Percentiles rank a stretch among this genome's conserved stretches.
Evolutionary conservation across 352 stramenopile genomes (phyloP).

Genomic region (Phytophthora aleatoria): DNA sequence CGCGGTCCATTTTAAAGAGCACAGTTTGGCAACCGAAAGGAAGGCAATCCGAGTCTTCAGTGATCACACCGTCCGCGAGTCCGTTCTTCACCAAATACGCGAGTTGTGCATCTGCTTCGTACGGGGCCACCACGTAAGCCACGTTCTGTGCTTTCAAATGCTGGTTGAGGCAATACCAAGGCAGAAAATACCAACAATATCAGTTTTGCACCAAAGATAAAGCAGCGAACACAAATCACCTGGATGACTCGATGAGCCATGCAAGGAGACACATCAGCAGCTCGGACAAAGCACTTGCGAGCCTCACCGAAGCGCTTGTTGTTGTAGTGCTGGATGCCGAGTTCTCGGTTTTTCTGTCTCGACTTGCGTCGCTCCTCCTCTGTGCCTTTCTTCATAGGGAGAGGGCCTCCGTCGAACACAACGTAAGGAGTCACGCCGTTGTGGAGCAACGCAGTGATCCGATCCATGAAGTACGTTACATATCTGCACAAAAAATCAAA

Average conservation of each 20-base stretch:
- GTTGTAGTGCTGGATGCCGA: constrained; percentile 62
- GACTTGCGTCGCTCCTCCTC: constrained; percentile 71
- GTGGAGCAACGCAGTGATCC: constrained; percentile 51
- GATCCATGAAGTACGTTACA: constrained; percentile 78
- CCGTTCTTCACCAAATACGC: constrained; percentile 85
- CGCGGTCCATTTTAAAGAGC: constrained; percentile 96
- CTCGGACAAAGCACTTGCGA: constrained; percentile 71
- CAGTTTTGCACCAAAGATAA: background rate
- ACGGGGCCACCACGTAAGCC: constrained; percentile 95
- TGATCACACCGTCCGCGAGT: constrained; percentile 94
- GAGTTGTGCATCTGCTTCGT: constrained; percentile 98
- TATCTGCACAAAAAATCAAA: constrained; percentile 47
- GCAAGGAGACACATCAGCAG: constrained; percentile 77
- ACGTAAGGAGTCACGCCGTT: constrained; percentile 75
- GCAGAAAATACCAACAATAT: constrained; percentile 1
- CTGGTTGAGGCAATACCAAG: constrained; percentile 28
- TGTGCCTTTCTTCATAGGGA: constrained; percentile 82
- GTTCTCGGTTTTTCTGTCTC: constrained; percentile 71
- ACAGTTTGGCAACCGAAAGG: constrained; percentile 92
- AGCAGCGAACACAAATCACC: constrained; percentile 26
- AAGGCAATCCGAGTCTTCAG: constrained; percentile 96
- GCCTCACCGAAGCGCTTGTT: constrained; percentile 64
- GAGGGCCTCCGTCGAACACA: constrained; percentile 73
- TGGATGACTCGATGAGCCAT: constrained; percentile 85
- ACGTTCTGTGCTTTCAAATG: constrained; percentile 69